phyloP scores from a whole-genome alignment of 805 yeast species.

The Wickerhamomyces rabaulensis region DNA sequence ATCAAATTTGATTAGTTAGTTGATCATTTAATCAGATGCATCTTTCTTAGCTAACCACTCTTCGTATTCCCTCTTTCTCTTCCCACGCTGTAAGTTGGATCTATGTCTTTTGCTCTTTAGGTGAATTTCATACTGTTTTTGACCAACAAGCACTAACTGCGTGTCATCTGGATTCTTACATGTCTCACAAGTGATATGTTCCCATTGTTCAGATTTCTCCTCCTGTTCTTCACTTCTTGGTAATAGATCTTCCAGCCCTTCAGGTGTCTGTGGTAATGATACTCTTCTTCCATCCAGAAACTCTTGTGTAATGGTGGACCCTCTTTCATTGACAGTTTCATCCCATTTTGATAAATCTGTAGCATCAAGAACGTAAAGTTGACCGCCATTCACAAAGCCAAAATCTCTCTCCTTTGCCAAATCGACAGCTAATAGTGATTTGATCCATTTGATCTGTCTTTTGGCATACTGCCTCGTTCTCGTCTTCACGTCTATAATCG shows the following conservation, averaged over 20 bases:
- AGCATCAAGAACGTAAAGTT: constrained; percentile 68
- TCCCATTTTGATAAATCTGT: constrained; percentile 65
- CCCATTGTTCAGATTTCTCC: constrained; percentile 43
- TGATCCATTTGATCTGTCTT: constrained; percentile 87
- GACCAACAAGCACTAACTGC: constrained; percentile 65
- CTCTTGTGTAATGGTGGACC: constrained; percentile 40
- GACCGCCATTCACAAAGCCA: constrained; percentile 52
- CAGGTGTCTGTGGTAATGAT: constrained; percentile 31
- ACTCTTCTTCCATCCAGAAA: constrained; percentile 27
- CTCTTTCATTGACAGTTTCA: constrained; percentile 48
- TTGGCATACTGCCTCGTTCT: constrained; percentile 85
- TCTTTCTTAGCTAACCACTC: constrained; percentile 27
- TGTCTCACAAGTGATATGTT: constrained; percentile 59
- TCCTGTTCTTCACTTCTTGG: constrained; percentile 11
- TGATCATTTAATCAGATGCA: neutral
- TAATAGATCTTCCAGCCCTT: constrained; percentile 26
- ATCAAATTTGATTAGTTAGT: constrained; percentile 20
- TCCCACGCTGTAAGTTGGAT: constrained; percentile 40
- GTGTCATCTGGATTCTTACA: constrained; percentile 57
- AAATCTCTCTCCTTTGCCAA: constrained; percentile 41
- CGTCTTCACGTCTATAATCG: constrained; percentile 73
- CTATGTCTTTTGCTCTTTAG: constrained; percentile 63
- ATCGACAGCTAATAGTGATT: constrained; percentile 61
- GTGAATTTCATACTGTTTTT: constrained; percentile 66
- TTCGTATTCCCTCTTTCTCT: constrained; percentile 49